Base-by-base conservation (phyloP, 2,329 filamentous ascomycete genomes). In the Fusarium miscanthi region DNA sequence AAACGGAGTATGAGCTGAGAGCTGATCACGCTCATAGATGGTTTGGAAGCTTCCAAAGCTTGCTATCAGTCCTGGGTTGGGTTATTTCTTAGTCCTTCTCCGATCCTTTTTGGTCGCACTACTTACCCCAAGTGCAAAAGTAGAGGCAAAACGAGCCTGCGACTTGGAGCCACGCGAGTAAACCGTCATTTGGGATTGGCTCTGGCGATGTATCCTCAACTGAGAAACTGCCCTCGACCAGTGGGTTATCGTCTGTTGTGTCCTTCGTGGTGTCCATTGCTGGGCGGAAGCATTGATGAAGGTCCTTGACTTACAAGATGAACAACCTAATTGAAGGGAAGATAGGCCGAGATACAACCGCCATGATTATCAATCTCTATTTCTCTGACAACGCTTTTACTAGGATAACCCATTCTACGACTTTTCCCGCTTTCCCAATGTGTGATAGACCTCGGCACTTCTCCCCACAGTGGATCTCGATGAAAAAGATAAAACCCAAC, bases 1-100 rank as follows among this genome's bases (percentile, higher is more conserved):
- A 10, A 76, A 78, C 0, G 74, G 63, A 0, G 63, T 67, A 10
- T 66, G 41, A 3, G 21, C 41, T 2, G 41, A 31, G 3, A 77
- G 56, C 0, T 63, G 23, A 12, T 54, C 57, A 8, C 49, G 57
- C 6, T 78, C 76, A n/a, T 77, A 77, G 5, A 77, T 77, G 3
- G 76, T 64, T 11, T 77, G 75, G n/a, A 75, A 77, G 19, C 64
- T 74, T 1, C 76, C 76, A 37, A 70, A 77, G 19, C 66, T 76
- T 12, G 74, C 69, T 27, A 77, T 74, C 1, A 77, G 51, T 4
- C 75, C 74, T 77, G 1, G 5, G 12, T 5, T 17, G 9, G 19
- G 16, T 21, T 41, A 12, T n/a, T 41, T 25, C 17, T 56, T 23
- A 46, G 19, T 25, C 1, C 9, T 13, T 19, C 4, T 13, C 4